phyloP scores from a whole-genome alignment of 2,329 filamentous ascomycete genomes.

The Fusarium udum region DNA sequence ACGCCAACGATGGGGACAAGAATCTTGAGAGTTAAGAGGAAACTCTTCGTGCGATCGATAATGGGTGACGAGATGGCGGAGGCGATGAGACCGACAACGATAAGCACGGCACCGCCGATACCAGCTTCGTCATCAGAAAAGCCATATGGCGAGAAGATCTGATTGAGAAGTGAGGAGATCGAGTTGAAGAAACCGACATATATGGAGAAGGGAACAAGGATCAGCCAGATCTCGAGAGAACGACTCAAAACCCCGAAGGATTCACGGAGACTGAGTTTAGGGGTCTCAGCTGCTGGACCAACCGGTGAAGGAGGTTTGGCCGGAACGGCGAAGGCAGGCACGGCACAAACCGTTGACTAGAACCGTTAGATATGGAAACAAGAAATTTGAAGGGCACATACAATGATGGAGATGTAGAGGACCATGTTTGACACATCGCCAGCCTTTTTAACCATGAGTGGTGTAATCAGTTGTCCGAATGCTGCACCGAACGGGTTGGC shows the following conservation, averaged over 20 bases:
- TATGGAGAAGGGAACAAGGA: constrained; percentile 81
- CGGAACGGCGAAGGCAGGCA: constrained; percentile 86
- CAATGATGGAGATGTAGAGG: constrained; percentile 84
- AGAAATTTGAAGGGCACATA: constrained; percentile 52
- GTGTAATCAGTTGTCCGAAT: constrained; percentile 85
- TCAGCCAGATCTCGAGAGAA: constrained; percentile 79
- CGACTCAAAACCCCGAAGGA: constrained; percentile 62
- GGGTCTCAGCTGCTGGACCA: constrained; percentile 71
- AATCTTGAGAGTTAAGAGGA: constrained; percentile 76
- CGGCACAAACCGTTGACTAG: constrained; percentile 58
- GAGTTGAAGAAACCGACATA: constrained; percentile 97
- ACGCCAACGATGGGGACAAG: constrained; percentile 78
- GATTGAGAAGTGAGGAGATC: constrained; percentile 86
- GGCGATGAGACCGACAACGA: constrained; percentile 83
- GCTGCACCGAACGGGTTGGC: constrained; percentile 93
- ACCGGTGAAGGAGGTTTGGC: constrained; percentile 79
- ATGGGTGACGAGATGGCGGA: constrained; percentile 82
- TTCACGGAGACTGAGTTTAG: constrained; percentile 61
- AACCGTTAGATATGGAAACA: constrained; percentile 16
- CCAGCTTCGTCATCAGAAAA: constrained; percentile 87
- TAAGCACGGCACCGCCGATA: constrained; percentile 88
- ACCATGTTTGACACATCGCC: constrained; percentile 81
- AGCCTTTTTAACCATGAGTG: constrained; percentile 73
- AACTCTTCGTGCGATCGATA: constrained; percentile 85
- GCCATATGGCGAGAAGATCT: constrained; percentile 87